Evolutionary conservation across 192 early-diverging fungal species (phyloP).

Genomic region (Mortierella hygrophila): DNA sequence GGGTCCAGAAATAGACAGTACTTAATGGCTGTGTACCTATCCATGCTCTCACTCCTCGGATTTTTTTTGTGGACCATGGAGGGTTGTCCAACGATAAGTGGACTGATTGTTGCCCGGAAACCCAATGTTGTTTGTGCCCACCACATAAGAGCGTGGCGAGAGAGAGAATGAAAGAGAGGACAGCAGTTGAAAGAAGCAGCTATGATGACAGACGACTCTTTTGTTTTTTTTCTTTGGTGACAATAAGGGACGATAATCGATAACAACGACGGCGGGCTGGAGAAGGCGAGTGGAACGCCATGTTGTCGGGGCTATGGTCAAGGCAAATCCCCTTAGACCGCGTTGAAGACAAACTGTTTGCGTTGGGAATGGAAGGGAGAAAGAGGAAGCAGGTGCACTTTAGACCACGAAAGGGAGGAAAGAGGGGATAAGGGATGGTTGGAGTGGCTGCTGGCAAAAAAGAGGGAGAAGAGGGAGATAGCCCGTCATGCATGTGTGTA

Average conservation of each 20-base stretch:
- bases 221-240: not conserved
- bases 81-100: not conserved
- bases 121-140: not conserved
- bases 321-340: too few species aligned
- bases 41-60: not conserved
- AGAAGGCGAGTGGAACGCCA: too few species aligned
- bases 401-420: not conserved
- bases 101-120: not conserved
- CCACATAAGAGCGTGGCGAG: not conserved
- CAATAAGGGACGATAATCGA: not conserved
- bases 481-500: not conserved
- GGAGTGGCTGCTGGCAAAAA: not conserved
- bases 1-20: not conserved
- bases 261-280: not conserved
- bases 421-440: not conserved
- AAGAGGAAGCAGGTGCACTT: too few species aligned
- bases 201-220: not conserved
- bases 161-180: not conserved
- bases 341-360: too few species aligned
- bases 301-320: too few species aligned
- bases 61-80: slow-evolving; percentile 1
- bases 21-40: not conserved
- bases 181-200: not conserved
- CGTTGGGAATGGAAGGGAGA: too few species aligned
- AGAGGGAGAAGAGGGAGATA: not conserved